Evolutionary conservation across 441 rosid species (phyloP).

Genomic region (Adansonia madagascariensis): DNA sequence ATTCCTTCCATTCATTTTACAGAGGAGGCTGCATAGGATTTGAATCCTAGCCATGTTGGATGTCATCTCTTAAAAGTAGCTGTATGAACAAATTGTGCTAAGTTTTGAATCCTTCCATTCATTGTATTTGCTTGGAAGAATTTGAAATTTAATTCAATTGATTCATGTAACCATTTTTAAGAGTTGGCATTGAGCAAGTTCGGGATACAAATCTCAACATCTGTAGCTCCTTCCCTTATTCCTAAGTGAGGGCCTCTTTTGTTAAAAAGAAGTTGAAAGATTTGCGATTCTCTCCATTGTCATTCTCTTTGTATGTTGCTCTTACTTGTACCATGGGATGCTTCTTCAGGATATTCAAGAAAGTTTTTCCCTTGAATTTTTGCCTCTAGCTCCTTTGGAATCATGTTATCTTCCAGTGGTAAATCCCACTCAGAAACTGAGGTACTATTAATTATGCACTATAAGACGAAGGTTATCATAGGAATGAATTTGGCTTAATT

Average conservation of each 20-base stretch:
- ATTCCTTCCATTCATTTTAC: too few relatives aligned
- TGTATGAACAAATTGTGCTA: too few relatives aligned
- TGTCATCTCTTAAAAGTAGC: too few relatives aligned
- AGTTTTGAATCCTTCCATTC: too few relatives aligned
- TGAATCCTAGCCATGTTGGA: not conserved
- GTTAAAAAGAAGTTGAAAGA: not conserved
- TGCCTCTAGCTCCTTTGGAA: not conserved
- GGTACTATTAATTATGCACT: not conserved
- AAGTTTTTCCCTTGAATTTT: too few relatives aligned
- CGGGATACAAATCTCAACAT: too few relatives aligned
- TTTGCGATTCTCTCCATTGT: too few relatives aligned
- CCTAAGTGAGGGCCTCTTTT: too few relatives aligned
- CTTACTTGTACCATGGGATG: not conserved
- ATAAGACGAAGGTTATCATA: not conserved
- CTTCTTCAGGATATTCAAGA: not conserved
- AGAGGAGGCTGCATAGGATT: not conserved
- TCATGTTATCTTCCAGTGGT: not conserved
- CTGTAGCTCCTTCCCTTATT: not conserved
- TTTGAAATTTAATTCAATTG: not conserved
- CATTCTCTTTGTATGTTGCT: not conserved
- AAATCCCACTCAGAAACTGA: not conserved
- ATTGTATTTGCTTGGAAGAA: not conserved
- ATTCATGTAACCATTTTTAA: too few relatives aligned
- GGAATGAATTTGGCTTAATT: not conserved
- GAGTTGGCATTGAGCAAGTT: too few relatives aligned